Conservation (phyloP, 2,329 filamentous ascomycete genomes). For the Ampelomyces quisqualis region DNA sequence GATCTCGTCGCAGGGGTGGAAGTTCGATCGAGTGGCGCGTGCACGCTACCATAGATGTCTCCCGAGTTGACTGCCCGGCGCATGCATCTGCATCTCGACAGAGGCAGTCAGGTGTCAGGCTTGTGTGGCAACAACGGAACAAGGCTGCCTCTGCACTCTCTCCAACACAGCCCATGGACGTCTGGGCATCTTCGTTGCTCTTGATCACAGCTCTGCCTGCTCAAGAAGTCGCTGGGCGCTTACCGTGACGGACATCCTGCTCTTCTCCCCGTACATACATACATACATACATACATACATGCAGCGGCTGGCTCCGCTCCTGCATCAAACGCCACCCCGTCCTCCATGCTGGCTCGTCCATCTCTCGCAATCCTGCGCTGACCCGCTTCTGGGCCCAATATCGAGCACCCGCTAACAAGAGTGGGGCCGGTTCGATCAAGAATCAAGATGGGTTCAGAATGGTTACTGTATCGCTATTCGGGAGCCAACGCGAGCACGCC, state of each 20-base stretch:
- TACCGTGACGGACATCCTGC: no score
- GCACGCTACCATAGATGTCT: neutral
- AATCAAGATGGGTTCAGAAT: conserved; percentile 5
- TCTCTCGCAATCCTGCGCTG: conserved; percentile 16
- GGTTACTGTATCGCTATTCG: conserved; percentile 35
- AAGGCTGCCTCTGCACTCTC: no score
- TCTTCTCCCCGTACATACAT: no score
- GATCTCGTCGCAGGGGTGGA: conserved; percentile 4
- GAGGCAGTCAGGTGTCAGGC: no score
- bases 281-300: no score
- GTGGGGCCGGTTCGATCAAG: conserved; percentile 37
- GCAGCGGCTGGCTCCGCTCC: conserved; percentile 22
- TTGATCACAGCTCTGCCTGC: no score
- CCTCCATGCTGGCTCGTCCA: conserved; percentile 8
- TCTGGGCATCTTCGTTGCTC: no score
- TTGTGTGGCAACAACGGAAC: no score
- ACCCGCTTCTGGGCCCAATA: conserved; percentile 37
- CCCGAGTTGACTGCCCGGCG: no score
- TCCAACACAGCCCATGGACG: no score
- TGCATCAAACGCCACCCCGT: conserved; percentile 28
- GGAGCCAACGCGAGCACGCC: conserved; percentile 28
- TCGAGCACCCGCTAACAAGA: conserved; percentile 39
- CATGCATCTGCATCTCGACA: no score
- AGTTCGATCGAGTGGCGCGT: neutral
- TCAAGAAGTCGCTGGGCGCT: no score